phyloP scores from a whole-genome alignment of 2,329 filamentous ascomycete genomes.

The Talaromyces sp. region DNA sequence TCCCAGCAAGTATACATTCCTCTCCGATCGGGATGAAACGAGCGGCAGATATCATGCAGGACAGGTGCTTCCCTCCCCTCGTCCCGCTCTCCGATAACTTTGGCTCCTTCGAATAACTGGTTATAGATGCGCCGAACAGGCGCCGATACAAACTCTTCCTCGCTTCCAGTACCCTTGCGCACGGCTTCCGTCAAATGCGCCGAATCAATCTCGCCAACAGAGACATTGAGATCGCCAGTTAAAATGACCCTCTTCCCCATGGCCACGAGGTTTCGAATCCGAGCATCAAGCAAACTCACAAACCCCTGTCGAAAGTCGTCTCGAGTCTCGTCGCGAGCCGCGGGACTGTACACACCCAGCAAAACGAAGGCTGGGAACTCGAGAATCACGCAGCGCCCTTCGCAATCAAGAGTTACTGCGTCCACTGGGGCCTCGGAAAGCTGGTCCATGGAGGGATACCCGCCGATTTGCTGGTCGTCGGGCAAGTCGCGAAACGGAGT shows the following conservation, averaged over 20 bases:
- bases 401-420: slow-evolving; percentile 70
- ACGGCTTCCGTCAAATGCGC: slow-evolving; percentile 68
- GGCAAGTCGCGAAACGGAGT: slow-evolving; percentile 71
- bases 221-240: slow-evolving; percentile 84
- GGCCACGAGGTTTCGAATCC: slow-evolving; percentile 75
- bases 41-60: slow-evolving; percentile 77
- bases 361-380: slow-evolving; percentile 95
- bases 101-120: slow-evolving; percentile 71
- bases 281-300: slow-evolving; percentile 70
- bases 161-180: slow-evolving; percentile 61
- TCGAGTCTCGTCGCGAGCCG: slow-evolving; percentile 76
- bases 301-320: slow-evolving; percentile 79
- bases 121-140: slow-evolving; percentile 77
- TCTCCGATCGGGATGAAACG: slow-evolving; percentile 69
- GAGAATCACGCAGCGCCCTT: slow-evolving; percentile 84
- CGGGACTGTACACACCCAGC: slow-evolving; percentile 87
- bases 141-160: slow-evolving; percentile 66
- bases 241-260: slow-evolving; percentile 81
- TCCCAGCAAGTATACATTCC: slow-evolving; percentile 99
- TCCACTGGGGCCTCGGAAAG: slow-evolving; percentile 59
- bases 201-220: slow-evolving; percentile 63
- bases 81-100: slow-evolving; percentile 60
- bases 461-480: slow-evolving; percentile 71
- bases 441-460: slow-evolving; percentile 71
- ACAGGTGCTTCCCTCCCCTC: slow-evolving; percentile 64